Percentiles rank a stretch among this genome's conserved stretches.
Evolutionary conservation across 2,329 filamentous ascomycete genomes (phyloP).

Genomic region (Trichophyton benhamiae): DNA sequence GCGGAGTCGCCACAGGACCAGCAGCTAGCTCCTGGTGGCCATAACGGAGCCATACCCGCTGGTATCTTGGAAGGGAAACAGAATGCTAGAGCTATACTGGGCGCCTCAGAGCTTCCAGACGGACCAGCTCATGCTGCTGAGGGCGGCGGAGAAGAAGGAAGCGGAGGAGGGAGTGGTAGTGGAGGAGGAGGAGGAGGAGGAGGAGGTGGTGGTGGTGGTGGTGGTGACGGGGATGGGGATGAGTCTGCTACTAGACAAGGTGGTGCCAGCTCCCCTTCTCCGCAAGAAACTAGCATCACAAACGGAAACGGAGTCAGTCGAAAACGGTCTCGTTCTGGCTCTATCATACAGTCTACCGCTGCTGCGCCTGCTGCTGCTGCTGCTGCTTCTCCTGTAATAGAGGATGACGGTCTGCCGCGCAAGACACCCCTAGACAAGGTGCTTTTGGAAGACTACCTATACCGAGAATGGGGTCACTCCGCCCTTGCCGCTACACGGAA

Average conservation of each 20-base stretch:
- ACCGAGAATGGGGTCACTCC: slow-evolving; percentile 49
- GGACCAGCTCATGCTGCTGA: slow-evolving; percentile 28
- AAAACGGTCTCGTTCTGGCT: slow-evolving; percentile 50
- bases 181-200: too few relatives aligned
- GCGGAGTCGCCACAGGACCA: background rate
- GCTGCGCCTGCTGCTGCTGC: too few relatives aligned
- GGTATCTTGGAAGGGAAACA: slow-evolving; percentile 29
- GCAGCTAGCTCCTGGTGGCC: background rate
- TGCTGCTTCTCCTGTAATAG: slow-evolving; percentile 21
- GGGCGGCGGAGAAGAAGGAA: too few relatives aligned
- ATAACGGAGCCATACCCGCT: slow-evolving; percentile 1
- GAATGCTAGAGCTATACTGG: slow-evolving; percentile 38
- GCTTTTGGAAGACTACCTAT: slow-evolving; percentile 51
- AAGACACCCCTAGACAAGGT: slow-evolving; percentile 38
- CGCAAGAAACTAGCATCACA: slow-evolving; percentile 18
- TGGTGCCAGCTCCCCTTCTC: slow-evolving; percentile 19
- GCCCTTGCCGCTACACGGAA: slow-evolving; percentile 42
- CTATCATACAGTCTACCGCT: slow-evolving; percentile 32
- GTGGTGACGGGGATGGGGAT: slow-evolving; percentile 26
- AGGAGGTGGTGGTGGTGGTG: too few relatives aligned
- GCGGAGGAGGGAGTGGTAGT: too few relatives aligned
- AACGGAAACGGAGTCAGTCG: slow-evolving; percentile 41
- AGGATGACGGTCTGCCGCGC: slow-evolving; percentile 24
- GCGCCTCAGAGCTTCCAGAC: slow-evolving; percentile 28
- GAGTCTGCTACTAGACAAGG: slow-evolving; percentile 13